Evolutionary conservation across 768 basidiomycete genomes (phyloP), one percentile per base, ranked within the genome.

Genomic region (Lyophyllum shimeji): DNA sequence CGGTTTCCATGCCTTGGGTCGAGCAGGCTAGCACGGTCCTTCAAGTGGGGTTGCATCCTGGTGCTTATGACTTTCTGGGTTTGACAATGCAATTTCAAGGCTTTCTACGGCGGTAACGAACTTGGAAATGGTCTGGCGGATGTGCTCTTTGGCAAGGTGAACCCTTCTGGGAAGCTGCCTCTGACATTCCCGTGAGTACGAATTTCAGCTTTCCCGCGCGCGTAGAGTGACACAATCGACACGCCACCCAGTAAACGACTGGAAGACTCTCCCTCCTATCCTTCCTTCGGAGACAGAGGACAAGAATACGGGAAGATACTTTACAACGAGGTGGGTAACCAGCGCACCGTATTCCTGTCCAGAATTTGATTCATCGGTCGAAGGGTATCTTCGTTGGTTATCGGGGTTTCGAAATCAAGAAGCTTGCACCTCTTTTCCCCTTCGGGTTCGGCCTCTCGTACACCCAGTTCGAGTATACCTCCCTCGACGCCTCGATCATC

Each of bases 361-460:
- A n/a, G 17, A 20, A 20, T 18, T 42, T 48, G 17, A 50, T 43
- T 47, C 13, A 12, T 52, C 57, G 29, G 49, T 53, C 27, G 1
- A 33, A 78, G 76, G 78, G 78, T 2, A 75, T 81, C 34, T 81
- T 76, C 56, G 78, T 80, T 20, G 82, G 81, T 31, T 84, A 85
- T 65, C 74, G 80, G 56, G 71, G 77, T 50, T 84, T 80, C 63
- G 76, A 82, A 56, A 71, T 73, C 37, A 69, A 71, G 52, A 69
- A 74, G 8, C 63, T 80, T 29, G 63, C 69, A 9, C 76, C 83
- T 17, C 71, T 80, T 21, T 84, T 82, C 65, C 74, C 80, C 9
- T 84, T 85, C 64, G 82, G 83, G 46, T 75, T 72, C 63, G 86
- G 86, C 17, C 76, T 87, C 18, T 82, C 82, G 0, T 86, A 86